Conservation (phyloP, 2,329 filamentous ascomycete species). For the Venturia aucupariae region DNA sequence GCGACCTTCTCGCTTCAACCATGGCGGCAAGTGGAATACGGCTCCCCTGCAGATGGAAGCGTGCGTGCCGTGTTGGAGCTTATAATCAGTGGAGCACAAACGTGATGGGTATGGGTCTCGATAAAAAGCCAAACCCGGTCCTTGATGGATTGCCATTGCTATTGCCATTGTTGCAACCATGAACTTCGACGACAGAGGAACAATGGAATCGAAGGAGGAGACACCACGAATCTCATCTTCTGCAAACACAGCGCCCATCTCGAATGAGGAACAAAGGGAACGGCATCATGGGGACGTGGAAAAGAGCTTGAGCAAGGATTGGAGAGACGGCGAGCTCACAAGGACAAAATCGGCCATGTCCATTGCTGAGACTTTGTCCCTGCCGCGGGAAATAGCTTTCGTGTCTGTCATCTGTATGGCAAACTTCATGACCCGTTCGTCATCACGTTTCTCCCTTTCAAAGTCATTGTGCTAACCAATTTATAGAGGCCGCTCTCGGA, state of each 20-base stretch:
- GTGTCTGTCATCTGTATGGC: constrained; percentile 22
- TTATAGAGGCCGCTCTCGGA: constrained; percentile 26
- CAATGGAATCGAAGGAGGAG: neutral
- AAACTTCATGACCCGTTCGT: constrained; percentile 33
- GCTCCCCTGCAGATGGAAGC: too few relatives aligned
- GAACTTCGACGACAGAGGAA: neutral
- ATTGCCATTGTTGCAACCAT: neutral
- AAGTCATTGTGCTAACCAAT: neutral
- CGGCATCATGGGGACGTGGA: neutral
- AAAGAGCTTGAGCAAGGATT: neutral
- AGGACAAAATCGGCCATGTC: constrained; percentile 10
- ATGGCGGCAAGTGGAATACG: too few relatives aligned
- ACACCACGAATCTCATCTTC: neutral
- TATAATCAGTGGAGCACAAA: neutral
- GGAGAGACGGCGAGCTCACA: neutral
- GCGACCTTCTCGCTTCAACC: too few relatives aligned
- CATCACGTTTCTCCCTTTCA: constrained; percentile 26
- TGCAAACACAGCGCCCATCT: neutral
- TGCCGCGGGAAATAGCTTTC: constrained; percentile 19
- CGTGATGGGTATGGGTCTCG: neutral
- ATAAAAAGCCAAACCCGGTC: neutral
- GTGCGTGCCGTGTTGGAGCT: too few relatives aligned
- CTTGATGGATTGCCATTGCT: too few relatives aligned
- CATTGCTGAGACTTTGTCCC: constrained; percentile 12
- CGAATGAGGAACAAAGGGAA: neutral